These are phyloP conservation scores for Cytidiella melzeri DNA, from an alignment of 768 basidiomycete genomes.

Conservation along the genomic window DNA sequence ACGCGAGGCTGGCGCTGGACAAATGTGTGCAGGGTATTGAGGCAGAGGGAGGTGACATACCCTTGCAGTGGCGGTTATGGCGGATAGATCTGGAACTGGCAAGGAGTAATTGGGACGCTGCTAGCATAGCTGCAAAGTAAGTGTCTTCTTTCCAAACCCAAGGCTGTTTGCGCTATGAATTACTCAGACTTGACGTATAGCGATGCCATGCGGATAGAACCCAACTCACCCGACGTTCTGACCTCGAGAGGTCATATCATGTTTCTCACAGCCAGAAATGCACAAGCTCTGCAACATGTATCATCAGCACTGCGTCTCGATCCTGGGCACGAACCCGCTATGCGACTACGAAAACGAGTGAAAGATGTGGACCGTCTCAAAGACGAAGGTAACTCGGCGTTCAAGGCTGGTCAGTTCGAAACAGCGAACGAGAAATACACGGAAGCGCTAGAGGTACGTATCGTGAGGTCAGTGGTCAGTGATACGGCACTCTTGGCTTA, in stretches of 20 bases:
- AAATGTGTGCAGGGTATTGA: slow-evolving; percentile 70
- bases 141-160: slow-evolving; percentile 20
- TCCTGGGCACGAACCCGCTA: slow-evolving; percentile 68
- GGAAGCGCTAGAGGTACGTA: slow-evolving; percentile 60
- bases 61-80: slow-evolving; percentile 78
- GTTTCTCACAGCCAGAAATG: slow-evolving; percentile 64
- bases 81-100: slow-evolving; percentile 72
- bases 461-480: background rate
- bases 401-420: slow-evolving; percentile 52
- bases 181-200: no score
- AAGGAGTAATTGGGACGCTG: slow-evolving; percentile 67
- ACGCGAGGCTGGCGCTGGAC: slow-evolving; percentile 76
- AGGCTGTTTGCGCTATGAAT: background rate
- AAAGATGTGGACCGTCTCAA: slow-evolving; percentile 79
- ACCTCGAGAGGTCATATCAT: slow-evolving; percentile 73
- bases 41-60: slow-evolving; percentile 68
- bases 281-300: slow-evolving; percentile 67
- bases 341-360: slow-evolving; percentile 67
- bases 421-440: slow-evolving; percentile 68
- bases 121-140: slow-evolving; percentile 68
- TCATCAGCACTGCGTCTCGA: slow-evolving; percentile 70
- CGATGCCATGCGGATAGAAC: slow-evolving; percentile 65
- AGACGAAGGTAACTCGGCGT: slow-evolving; percentile 77
- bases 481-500: background rate
- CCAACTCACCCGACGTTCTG: slow-evolving; percentile 75